phyloP scores from a whole-genome alignment of 108 stramenopile genomes.

The Fragilariopsis cylindrus region DNA sequence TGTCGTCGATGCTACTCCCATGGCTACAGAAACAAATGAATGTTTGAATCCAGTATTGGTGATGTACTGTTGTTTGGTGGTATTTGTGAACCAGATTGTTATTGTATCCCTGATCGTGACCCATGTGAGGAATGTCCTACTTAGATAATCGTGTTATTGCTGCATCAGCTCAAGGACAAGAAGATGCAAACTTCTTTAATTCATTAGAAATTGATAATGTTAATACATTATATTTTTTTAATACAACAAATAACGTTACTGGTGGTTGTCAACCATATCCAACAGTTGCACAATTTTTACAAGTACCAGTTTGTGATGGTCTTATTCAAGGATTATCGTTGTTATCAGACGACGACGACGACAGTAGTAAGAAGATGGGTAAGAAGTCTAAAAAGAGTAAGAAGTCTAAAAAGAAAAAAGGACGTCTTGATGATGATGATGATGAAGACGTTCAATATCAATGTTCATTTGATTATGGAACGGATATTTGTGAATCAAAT shows the following conservation, averaged over 20 bases:
- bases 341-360: too few species aligned
- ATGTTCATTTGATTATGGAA: background rate
- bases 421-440: background rate
- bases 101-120: conserved; percentile 3
- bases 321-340: background rate
- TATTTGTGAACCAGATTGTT: background rate
- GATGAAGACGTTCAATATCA: background rate
- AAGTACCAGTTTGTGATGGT: background rate
- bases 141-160: background rate
- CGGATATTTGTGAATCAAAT: background rate
- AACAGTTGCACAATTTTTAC: background rate
- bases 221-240: background rate
- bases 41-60: background rate
- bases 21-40: too few species aligned
- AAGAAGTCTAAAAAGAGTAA: background rate
- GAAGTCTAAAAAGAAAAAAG: background rate
- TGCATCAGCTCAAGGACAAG: background rate
- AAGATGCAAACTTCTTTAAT: background rate
- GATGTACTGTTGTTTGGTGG: background rate
- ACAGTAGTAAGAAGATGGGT: background rate
- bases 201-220: background rate
- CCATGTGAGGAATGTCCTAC: background rate
- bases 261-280: background rate
- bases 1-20: too few species aligned
- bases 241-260: background rate